Percentiles rank a stretch among this genome's conserved stretches.
Conservation (phyloP, 176 grass and related monocot genomes). For the Raddia guianensis region DNA sequence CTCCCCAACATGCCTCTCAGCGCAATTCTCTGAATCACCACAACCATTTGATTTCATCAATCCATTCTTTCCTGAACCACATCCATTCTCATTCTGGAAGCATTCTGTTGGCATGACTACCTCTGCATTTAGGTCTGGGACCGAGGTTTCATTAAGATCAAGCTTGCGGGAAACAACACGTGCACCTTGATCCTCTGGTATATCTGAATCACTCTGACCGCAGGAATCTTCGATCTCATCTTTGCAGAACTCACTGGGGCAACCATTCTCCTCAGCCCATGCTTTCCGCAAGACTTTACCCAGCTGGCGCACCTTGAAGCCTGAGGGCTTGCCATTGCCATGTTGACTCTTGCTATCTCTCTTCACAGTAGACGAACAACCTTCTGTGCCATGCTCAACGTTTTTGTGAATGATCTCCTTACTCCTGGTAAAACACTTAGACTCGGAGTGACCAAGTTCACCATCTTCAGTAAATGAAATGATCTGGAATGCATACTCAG, state of each 20-base stretch:
- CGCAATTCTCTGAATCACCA: constrained; percentile 56
- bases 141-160: constrained; percentile 69
- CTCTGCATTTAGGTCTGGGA: constrained; percentile 92
- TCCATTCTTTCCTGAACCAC: constrained; percentile 58
- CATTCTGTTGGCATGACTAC: constrained; percentile 60
- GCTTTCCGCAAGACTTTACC: constrained; percentile 71
- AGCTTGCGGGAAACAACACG: constrained; percentile 48
- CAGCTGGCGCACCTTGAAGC: constrained; percentile 82
- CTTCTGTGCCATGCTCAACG: constrained; percentile 54
- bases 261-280: constrained; percentile 72
- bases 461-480: constrained; percentile 87
- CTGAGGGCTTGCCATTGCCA: constrained; percentile 46
- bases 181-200: constrained; percentile 46
- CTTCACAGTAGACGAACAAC: constrained; percentile 62
- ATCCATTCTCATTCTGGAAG: constrained; percentile 58
- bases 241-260: constrained; percentile 57
- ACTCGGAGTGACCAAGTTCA: constrained; percentile 91
- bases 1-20: constrained; percentile 43
- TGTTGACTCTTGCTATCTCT: constrained; percentile 49
- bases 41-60: constrained; percentile 57
- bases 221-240: constrained; percentile 78
- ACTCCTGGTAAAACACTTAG: constrained; percentile 83
- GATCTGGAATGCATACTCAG: constrained; percentile 85
- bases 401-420: constrained; percentile 79
- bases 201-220: constrained; percentile 62